These are phyloP conservation scores for Ceratobasidium sp. DNA, from an alignment of 1,284 basidiomycete genomes.

Conservation along the genomic window DNA sequence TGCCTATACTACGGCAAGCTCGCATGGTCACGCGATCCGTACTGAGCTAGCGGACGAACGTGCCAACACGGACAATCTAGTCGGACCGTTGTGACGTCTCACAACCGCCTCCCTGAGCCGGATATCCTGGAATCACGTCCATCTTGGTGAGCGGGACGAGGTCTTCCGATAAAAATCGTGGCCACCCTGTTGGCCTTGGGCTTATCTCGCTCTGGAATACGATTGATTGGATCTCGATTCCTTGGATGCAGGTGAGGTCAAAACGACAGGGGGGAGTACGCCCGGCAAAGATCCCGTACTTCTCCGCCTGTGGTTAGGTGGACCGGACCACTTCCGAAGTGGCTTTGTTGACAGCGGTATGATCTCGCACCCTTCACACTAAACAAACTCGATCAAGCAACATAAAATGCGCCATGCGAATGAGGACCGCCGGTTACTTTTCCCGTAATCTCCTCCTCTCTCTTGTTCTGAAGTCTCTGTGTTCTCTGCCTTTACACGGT, in stretches of 20 bases:
- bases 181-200: constrained; percentile 28
- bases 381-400: neutral
- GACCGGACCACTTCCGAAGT: constrained; percentile 36
- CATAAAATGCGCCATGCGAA: constrained; percentile 10
- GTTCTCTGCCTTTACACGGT: constrained; percentile 4
- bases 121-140: constrained; percentile 12
- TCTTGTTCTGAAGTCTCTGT: neutral
- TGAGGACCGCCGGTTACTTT: neutral
- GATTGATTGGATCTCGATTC: constrained; percentile 41
- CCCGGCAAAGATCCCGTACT: constrained; percentile 28
- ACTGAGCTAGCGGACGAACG: constrained; percentile 16
- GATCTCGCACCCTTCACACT: constrained; percentile 16
- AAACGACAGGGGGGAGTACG: constrained; percentile 3
- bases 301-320: constrained; percentile 26
- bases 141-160: constrained; percentile 1
- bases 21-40: neutral
- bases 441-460: constrained; percentile 18
- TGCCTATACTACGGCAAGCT: constrained; percentile 5
- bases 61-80: constrained; percentile 11
- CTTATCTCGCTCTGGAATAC: constrained; percentile 29
- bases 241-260: constrained; percentile 25
- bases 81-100: constrained; percentile 2
- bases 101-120: constrained; percentile 14
- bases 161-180: constrained; percentile 44
- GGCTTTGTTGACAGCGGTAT: constrained; percentile 11